phyloP scores from a whole-genome alignment of 139 green algal genomes.

The Tetradesmus lagerheimii region DNA sequence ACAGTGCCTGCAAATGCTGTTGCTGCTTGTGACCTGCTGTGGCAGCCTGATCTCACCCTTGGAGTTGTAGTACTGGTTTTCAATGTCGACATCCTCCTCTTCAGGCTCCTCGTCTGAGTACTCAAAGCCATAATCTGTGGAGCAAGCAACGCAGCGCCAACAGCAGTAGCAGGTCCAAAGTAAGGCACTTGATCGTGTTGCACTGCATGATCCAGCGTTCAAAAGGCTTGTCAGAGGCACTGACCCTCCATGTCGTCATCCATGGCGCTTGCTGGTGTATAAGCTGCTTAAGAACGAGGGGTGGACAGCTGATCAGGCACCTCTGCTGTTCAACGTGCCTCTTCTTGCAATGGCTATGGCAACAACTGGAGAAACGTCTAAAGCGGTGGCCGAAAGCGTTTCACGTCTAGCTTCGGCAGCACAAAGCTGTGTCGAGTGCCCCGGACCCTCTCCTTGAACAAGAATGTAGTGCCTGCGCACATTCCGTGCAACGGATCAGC shows the following conservation, averaged over 20 bases:
- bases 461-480: not conserved
- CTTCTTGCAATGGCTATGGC: not conserved
- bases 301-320: not conserved
- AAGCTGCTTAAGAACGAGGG: not conserved
- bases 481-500: not conserved
- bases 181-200: not conserved
- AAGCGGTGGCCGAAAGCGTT: not conserved
- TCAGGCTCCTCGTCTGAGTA: slow-evolving; percentile 98
- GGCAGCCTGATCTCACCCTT: slow-evolving; percentile 81
- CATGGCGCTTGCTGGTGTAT: slow-evolving; percentile 4
- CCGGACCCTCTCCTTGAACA: not conserved
- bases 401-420: not conserved
- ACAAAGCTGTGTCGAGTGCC: not conserved
- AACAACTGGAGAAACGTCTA: not conserved
- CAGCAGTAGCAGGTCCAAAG: not conserved
- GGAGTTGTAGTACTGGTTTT: slow-evolving; percentile 99
- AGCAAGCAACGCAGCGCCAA: not conserved
- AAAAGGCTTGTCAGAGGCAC: not conserved
- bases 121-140: slow-evolving; percentile 95
- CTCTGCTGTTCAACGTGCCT: not conserved
- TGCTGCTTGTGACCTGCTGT: not conserved
- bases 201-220: not conserved
- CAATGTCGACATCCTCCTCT: slow-evolving; percentile 97
- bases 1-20: slow-evolving; percentile 4
- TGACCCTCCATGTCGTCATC: slow-evolving; percentile 79